phyloP scores from a whole-genome alignment of 345 rosid species.

The Eucalyptus marginata region DNA sequence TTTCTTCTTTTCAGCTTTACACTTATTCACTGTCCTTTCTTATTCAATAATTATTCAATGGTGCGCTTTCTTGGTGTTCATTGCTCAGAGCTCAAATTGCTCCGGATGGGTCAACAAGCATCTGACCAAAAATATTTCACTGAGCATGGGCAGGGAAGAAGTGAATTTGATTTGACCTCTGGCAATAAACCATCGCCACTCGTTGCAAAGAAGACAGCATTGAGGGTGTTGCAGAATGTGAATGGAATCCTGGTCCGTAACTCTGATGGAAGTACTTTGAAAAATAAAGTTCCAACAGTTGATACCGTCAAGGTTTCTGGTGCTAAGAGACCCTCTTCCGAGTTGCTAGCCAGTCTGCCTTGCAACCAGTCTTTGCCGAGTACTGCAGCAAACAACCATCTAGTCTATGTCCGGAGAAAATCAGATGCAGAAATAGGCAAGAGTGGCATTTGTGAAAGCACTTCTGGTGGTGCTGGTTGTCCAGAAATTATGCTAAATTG shows the following conservation, averaged over 20 bases:
- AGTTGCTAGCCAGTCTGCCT: constrained; percentile 16
- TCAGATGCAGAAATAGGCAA: constrained; percentile 48
- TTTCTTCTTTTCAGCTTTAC: not conserved
- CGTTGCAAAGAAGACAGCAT: constrained; percentile 36
- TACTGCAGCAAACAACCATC: constrained; percentile 38
- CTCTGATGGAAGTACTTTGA: constrained; percentile 16
- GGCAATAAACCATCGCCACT: constrained; percentile 24
- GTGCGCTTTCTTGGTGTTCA: not conserved
- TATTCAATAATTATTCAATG: not conserved
- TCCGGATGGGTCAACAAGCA: constrained; percentile 42
- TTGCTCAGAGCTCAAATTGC: not conserved
- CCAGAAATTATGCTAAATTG: constrained; percentile 1
- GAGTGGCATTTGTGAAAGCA: constrained; percentile 5
- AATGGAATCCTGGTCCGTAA: constrained; percentile 27
- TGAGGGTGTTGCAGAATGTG: constrained; percentile 54
- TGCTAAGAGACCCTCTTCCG: constrained; percentile 35
- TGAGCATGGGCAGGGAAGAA: constrained; percentile 20
- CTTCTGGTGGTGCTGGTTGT: not conserved
- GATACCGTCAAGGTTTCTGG: constrained; percentile 41
- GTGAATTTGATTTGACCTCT: constrained; percentile 20
- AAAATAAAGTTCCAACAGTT: constrained; percentile 18
- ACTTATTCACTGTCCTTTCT: not conserved
- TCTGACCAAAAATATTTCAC: constrained; percentile 19
- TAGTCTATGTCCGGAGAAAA: constrained; percentile 81
- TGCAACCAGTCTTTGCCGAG: constrained; percentile 23